These are phyloP conservation scores for Opeltia flavorubescens DNA, from an alignment of 495 filamentous ascomycete species.

Conservation along the genomic window DNA sequence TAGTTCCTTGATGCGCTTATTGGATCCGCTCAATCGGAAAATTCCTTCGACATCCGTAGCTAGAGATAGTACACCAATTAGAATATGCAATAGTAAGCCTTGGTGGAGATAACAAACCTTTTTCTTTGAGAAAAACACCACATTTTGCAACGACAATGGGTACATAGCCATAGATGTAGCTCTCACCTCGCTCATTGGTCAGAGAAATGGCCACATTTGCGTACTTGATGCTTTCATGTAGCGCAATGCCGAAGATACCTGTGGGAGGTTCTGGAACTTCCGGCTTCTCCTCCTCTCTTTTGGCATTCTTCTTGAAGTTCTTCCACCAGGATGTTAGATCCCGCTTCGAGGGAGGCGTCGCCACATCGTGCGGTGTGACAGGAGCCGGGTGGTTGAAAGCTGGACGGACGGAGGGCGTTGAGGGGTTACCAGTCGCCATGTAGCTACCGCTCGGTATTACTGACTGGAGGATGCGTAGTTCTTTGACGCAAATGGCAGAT, in stretches of 20 bases:
- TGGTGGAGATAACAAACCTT: slow-evolving; percentile 47
- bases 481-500: background rate
- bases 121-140: slow-evolving; percentile 94
- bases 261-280: slow-evolving; percentile 24
- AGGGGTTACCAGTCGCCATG: slow-evolving; percentile 19
- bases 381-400: slow-evolving; percentile 19
- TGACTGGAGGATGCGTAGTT: background rate
- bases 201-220: slow-evolving; percentile 98
- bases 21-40: slow-evolving; percentile 90
- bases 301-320: slow-evolving; percentile 60
- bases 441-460: background rate
- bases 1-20: slow-evolving; percentile 94
- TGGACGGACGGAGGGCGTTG: slow-evolving; percentile 22
- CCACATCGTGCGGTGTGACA: slow-evolving; percentile 17
- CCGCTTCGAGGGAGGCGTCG: slow-evolving; percentile 57
- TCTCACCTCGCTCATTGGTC: slow-evolving; percentile 75
- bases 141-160: slow-evolving; percentile 98
- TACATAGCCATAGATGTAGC: slow-evolving; percentile 97
- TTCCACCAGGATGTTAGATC: slow-evolving; percentile 89
- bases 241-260: slow-evolving; percentile 86
- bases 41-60: slow-evolving; percentile 95
- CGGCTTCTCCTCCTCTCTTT: slow-evolving; percentile 71
- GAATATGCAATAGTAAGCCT: background rate
- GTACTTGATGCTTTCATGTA: slow-evolving; percentile 90
- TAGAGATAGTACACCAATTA: slow-evolving; percentile 23